phyloP scores from a whole-genome alignment of 1,284 basidiomycete genomes.

The Irpex sp. region DNA sequence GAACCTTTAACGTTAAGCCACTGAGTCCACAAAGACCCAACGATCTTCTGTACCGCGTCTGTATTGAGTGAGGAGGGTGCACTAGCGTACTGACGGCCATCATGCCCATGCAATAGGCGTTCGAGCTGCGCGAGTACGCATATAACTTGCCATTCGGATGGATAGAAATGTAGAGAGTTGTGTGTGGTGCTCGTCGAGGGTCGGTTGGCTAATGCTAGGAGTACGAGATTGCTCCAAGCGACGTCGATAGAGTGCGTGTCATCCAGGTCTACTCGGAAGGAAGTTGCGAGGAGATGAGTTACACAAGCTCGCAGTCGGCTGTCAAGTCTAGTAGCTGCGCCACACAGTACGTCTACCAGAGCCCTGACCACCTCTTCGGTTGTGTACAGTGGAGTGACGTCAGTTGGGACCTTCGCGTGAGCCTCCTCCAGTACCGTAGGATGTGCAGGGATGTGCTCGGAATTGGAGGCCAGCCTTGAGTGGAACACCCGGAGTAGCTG shows the following conservation, averaged over 20 bases:
- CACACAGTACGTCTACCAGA: neutral
- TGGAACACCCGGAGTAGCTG: neutral
- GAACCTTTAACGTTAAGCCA: constrained; percentile 30
- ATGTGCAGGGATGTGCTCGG: neutral
- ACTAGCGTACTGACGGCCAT: constrained; percentile 26
- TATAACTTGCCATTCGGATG: constrained; percentile 24
- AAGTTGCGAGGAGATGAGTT: neutral
- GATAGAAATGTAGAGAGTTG: constrained; percentile 11
- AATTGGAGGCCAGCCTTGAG: neutral
- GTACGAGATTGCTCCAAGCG: neutral
- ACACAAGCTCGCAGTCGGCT: neutral
- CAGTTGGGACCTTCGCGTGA: neutral
- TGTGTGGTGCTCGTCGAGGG: neutral
- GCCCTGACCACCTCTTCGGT: neutral
- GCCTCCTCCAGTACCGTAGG: neutral
- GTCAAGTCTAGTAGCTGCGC: neutral
- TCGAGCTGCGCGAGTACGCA: constrained; percentile 22
- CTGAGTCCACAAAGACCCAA: constrained; percentile 35
- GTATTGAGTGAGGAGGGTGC: neutral
- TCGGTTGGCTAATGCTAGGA: neutral
- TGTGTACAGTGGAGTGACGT: neutral
- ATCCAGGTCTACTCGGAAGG: neutral
- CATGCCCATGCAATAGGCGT: constrained; percentile 4
- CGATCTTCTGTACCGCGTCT: constrained; percentile 25
- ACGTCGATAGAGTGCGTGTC: neutral